Conservation (phyloP, 2,329 filamentous ascomycete genomes). For the Trichoderma koningii region DNA sequence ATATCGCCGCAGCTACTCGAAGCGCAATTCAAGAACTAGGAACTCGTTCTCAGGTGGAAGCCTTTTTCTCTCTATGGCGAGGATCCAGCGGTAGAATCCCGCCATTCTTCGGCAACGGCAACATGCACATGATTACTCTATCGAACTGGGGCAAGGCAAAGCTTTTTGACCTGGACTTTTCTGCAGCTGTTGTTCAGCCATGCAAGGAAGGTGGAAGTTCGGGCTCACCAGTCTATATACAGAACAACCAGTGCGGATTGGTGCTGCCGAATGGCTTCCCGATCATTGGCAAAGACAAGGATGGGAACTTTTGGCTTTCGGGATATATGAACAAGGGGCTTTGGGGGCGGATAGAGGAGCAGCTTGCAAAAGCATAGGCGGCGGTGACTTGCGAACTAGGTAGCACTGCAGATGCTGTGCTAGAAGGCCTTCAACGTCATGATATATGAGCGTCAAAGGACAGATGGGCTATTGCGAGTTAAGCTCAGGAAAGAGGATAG, state of each 20-base stretch:
- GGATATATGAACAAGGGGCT: not conserved
- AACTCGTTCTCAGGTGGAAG: not conserved
- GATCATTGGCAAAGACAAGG: not conserved
- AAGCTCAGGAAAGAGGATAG: too few relatives aligned
- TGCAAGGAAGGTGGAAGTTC: not conserved
- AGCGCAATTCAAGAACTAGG: not conserved
- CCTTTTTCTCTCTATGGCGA: not conserved
- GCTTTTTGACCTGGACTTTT: not conserved
- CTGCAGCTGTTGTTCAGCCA: not conserved
- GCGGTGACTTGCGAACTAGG: too few relatives aligned
- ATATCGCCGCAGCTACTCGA: not conserved
- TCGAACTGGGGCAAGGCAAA: slow-evolving; percentile 1
- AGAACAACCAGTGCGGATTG: not conserved
- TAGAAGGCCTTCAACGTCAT: too few relatives aligned
- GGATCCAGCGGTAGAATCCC: not conserved
- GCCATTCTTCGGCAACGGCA: not conserved
- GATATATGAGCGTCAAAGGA: too few relatives aligned
- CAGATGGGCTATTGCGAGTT: too few relatives aligned
- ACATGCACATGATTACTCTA: not conserved
- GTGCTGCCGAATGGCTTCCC: not conserved
- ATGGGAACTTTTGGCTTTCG: slow-evolving; percentile 4
- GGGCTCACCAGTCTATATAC: not conserved
- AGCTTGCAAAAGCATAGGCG: not conserved
- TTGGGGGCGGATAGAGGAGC: not conserved
- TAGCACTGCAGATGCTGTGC: too few relatives aligned